Conservation (phyloP, 768 basidiomycete species). For the Auriscalpium orientale region DNA sequence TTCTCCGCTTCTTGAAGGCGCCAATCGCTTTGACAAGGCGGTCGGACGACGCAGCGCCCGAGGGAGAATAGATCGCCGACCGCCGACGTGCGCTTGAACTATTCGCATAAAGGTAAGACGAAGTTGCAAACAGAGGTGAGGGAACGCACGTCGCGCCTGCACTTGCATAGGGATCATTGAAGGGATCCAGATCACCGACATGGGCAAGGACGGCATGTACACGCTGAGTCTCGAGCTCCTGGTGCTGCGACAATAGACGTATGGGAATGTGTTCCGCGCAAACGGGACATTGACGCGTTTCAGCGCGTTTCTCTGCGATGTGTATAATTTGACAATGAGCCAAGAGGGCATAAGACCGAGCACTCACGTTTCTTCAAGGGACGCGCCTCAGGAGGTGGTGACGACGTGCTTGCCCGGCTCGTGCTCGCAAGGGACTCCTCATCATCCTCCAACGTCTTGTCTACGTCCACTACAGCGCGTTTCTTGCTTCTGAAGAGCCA, state of each 20-base stretch:
- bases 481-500: not conserved
- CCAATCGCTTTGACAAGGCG: constrained; percentile 46
- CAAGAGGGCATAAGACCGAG: not conserved
- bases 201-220: constrained; percentile 59
- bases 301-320: constrained; percentile 55
- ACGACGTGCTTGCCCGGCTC: not conserved
- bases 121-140: constrained; percentile 9
- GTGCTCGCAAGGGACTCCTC: not conserved
- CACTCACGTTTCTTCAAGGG: not conserved
- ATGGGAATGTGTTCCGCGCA: constrained; percentile 68
- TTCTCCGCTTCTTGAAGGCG: constrained; percentile 60
- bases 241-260: constrained; percentile 60
- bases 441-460: not conserved
- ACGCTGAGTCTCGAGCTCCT: constrained; percentile 58
- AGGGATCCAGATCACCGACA: constrained; percentile 53
- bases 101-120: constrained; percentile 26
- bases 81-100: constrained; percentile 28
- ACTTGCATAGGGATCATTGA: constrained; percentile 32
- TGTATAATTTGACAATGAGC: not conserved
- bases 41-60: constrained; percentile 19
- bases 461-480: not conserved
- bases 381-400: not conserved
- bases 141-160: constrained; percentile 45
- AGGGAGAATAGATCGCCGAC: constrained; percentile 29
- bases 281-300: constrained; percentile 68